Conservation (phyloP, 228 moss, liverwort and hornwort species). For the Sphagnum magellanicum region DNA sequence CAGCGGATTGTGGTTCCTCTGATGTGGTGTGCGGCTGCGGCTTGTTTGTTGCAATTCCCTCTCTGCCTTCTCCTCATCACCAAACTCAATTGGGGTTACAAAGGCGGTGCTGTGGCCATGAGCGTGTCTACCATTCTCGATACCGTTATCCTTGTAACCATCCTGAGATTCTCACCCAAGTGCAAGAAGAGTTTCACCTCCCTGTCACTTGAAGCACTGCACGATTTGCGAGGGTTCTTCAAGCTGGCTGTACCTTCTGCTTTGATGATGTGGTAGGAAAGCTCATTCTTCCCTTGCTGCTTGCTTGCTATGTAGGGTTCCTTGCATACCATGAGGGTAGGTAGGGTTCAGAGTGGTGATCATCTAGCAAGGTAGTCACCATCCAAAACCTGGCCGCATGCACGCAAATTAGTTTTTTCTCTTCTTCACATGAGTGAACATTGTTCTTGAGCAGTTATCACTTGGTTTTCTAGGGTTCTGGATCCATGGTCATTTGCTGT, state of each 20-base stretch:
- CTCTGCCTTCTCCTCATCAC: slow-evolving; percentile 31
- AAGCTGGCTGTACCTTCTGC: slow-evolving; percentile 35
- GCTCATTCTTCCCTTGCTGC: background rate
- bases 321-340: background rate
- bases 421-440: background rate
- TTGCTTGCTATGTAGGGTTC: background rate
- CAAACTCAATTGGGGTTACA: slow-evolving; percentile 18
- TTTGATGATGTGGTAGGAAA: slow-evolving; percentile 35
- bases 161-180: slow-evolving; percentile 14
- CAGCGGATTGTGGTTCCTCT: slow-evolving; percentile 38
- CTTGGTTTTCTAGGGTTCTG: background rate
- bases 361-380: background rate
- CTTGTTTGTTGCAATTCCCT: slow-evolving; percentile 18
- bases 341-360: background rate
- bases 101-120: slow-evolving; percentile 11
- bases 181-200: slow-evolving; percentile 27
- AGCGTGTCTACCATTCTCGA: background rate
- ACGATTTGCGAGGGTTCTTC: slow-evolving; percentile 26
- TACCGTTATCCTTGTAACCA: background rate
- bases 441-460: background rate
- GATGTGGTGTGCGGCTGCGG: slow-evolving; percentile 8
- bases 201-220: slow-evolving; percentile 26
- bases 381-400: background rate
- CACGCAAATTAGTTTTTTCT: background rate
- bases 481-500: no score